Conservation (phyloP, 169 alveolate species). For the Plasmodium malariae region DNA sequence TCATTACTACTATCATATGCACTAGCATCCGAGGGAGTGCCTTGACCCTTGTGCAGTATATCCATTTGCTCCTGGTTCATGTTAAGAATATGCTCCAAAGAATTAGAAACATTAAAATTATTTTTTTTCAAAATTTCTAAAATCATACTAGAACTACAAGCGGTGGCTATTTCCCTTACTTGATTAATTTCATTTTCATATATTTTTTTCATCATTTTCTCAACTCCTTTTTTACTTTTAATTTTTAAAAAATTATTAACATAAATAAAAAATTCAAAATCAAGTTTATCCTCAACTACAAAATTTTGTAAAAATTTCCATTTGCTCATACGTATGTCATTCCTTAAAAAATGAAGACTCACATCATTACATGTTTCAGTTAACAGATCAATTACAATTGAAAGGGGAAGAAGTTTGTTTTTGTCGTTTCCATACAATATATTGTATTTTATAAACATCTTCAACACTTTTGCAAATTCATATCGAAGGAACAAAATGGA, state of each 20-base stretch:
- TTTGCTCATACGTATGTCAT: constrained; percentile 37
- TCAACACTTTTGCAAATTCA: constrained; percentile 14
- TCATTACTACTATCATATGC: too few relatives aligned
- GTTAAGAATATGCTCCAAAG: constrained; percentile 15
- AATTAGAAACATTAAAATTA: constrained; percentile 29
- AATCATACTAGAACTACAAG: not conserved
- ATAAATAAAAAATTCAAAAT: constrained; percentile 37
- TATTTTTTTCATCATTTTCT: not conserved
- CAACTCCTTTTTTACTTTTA: not conserved
- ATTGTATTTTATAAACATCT: constrained; percentile 27
- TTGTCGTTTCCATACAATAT: constrained; percentile 19
- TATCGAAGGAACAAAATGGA: constrained; percentile 24
- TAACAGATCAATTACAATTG: constrained; percentile 35
- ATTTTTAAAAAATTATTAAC: constrained; percentile 37
- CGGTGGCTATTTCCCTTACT: constrained; percentile 31
- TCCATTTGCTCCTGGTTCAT: not conserved
- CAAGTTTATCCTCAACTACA: constrained; percentile 17
- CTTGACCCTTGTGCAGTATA: not conserved
- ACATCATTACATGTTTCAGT: constrained; percentile 26
- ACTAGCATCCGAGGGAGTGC: too few relatives aligned
- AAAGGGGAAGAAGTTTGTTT: constrained; percentile 15
- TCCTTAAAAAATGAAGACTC: constrained; percentile 28
- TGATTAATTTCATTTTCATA: constrained; percentile 54
- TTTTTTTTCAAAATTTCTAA: constrained; percentile 23
- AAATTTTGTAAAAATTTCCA: constrained; percentile 35